Evolutionary conservation across 129 eudicot genomes (phyloP).

Genomic region (Tagetes erecta): DNA sequence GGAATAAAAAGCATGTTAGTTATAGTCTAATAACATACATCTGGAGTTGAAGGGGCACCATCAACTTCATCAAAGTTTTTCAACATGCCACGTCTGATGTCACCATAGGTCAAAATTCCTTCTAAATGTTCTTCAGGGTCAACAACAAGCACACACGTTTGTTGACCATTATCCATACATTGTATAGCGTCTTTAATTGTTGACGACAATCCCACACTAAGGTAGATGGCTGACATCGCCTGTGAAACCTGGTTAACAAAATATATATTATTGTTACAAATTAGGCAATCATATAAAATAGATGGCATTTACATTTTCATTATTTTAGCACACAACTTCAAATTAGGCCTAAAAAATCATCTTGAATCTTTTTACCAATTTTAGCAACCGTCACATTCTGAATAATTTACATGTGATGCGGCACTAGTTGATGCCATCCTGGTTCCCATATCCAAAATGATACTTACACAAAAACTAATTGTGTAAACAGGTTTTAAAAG

Average conservation of each 20-base stretch:
- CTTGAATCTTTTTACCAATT: neutral
- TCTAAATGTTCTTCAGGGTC: conserved; percentile 70
- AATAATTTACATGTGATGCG: neutral
- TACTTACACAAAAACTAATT: neutral
- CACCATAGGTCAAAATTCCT: conserved; percentile 89
- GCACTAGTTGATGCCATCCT: neutral
- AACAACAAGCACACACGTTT: conserved; percentile 68
- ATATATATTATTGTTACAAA: neutral
- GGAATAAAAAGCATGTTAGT: neutral
- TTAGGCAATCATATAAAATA: neutral
- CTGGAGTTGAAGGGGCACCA: conserved; percentile 39
- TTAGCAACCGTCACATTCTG: neutral
- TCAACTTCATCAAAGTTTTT: conserved; percentile 47
- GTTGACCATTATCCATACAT: conserved; percentile 71
- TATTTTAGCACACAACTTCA: neutral
- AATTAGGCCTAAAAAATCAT: neutral
- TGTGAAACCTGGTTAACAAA: conserved; percentile 67
- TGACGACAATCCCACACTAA: conserved; percentile 43
- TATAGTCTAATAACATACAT: conserved; percentile 48
- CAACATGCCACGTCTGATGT: conserved; percentile 56
- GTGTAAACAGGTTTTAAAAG: neutral
- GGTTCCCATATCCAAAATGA: neutral
- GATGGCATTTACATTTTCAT: neutral
- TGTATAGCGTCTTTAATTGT: conserved; percentile 69
- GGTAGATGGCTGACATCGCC: conserved; percentile 71